phyloP scores from a whole-genome alignment of 306 rosid species.

The Glycyrrhiza uralensis region DNA sequence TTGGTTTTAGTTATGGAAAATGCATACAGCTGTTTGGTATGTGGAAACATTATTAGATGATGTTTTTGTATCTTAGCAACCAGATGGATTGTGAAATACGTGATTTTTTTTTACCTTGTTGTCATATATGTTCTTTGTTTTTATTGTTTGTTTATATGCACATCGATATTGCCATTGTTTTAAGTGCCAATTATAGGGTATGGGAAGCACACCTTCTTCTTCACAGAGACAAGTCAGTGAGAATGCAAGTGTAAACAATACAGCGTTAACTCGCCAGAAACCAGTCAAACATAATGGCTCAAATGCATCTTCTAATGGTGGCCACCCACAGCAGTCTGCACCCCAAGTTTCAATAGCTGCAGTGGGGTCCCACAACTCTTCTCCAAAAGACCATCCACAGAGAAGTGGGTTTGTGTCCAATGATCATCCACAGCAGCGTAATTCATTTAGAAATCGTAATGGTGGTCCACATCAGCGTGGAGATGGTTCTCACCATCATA shows the following conservation, averaged over 20 bases:
- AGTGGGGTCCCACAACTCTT: constrained; percentile 38
- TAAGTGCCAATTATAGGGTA: constrained; percentile 47
- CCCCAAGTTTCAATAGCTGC: constrained; percentile 39
- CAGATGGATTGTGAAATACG: neutral
- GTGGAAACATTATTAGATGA: neutral
- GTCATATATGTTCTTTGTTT: neutral
- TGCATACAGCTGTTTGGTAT: neutral
- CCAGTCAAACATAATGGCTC: constrained; percentile 45
- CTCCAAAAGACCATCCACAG: constrained; percentile 53
- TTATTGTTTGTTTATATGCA: constrained; percentile 9
- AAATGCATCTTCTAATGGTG: constrained; percentile 50
- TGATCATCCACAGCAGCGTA: constrained; percentile 58
- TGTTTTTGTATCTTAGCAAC: neutral
- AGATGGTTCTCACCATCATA: constrained; percentile 66
- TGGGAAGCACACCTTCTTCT: constrained; percentile 39
- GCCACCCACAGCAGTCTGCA: constrained; percentile 42
- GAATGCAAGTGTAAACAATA: constrained; percentile 39
- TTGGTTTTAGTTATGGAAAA: neutral
- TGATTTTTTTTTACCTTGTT: neutral
- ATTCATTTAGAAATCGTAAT: constrained; percentile 54
- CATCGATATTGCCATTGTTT: constrained; percentile 25
- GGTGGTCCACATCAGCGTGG: constrained; percentile 67
- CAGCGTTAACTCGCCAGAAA: constrained; percentile 42
- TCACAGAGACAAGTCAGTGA: constrained; percentile 47
- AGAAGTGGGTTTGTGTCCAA: constrained; percentile 50